Evolutionary conservation across 371 early-diverging fungal genomes (phyloP).

Genomic region (Mortierella sp.): DNA sequence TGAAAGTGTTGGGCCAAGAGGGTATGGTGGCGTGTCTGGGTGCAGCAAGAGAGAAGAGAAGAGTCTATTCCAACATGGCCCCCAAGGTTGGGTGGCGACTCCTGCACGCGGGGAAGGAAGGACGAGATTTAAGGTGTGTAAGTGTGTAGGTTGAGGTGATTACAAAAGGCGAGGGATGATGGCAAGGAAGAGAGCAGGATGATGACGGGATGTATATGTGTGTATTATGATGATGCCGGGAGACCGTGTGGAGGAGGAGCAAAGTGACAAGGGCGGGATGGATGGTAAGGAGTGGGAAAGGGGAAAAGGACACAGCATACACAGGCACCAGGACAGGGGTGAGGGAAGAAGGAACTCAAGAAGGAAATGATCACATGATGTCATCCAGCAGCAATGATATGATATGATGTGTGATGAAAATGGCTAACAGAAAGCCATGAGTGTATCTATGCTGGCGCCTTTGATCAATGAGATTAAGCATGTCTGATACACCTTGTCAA

Average conservation of each 20-base stretch:
- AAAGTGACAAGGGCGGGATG: too few relatives aligned
- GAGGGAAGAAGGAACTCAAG: neutral
- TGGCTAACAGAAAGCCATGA: too few relatives aligned
- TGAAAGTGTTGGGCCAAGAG: neutral
- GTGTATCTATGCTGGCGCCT: too few relatives aligned
- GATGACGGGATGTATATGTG: neutral
- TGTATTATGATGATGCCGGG: neutral
- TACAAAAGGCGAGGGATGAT: neutral
- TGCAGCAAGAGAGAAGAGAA: neutral
- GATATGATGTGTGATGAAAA: too few relatives aligned
- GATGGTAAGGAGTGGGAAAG: neutral
- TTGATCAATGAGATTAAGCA: too few relatives aligned
- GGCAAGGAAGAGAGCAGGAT: neutral
- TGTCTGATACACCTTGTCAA: too few relatives aligned
- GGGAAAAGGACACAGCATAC: neutral
- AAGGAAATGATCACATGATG: slow-evolving; percentile 6
- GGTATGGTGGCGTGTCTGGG: slow-evolving; percentile 9
- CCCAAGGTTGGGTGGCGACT: neutral
- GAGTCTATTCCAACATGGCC: slow-evolving; percentile 3
- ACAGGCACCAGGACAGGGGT: neutral
- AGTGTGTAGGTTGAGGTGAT: too few relatives aligned
- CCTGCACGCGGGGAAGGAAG: neutral
- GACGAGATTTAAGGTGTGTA: neutral
- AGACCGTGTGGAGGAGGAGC: too few relatives aligned
- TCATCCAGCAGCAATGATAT: too few relatives aligned